Percentiles rank a stretch among this genome's conserved stretches.
phyloP scores from a whole-genome alignment of 2,329 filamentous ascomycete species.

The Neophaeococcomyces mojaviensis region DNA sequence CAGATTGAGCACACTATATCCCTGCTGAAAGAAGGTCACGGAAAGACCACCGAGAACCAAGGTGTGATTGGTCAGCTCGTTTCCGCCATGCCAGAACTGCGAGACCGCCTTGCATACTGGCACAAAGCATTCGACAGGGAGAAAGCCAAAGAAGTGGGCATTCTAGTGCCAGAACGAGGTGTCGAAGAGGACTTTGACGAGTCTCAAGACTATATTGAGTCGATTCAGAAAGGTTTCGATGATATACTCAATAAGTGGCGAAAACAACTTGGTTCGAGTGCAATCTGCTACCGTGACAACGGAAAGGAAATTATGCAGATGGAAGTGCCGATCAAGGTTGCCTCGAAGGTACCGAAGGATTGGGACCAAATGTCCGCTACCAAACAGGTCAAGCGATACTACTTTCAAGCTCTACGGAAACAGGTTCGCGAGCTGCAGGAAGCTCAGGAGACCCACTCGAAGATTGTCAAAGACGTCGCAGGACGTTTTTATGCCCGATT shows the following conservation, averaged over 20 bases:
- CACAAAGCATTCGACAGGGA: slow-evolving; percentile 81
- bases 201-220: slow-evolving; percentile 68
- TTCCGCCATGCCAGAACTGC: slow-evolving; percentile 75
- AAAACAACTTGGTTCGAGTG: slow-evolving; percentile 64
- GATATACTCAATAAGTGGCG: slow-evolving; percentile 64
- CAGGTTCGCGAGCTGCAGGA: slow-evolving; percentile 86
- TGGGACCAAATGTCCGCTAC: slow-evolving; percentile 98
- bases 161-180: slow-evolving; percentile 76
- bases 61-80: slow-evolving; percentile 80
- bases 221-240: slow-evolving; percentile 66
- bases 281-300: slow-evolving; percentile 70
- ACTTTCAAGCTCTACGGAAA: slow-evolving; percentile 72
- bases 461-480: slow-evolving; percentile 81
- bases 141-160: slow-evolving; percentile 69
- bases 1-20: slow-evolving; percentile 93
- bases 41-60: slow-evolving; percentile 47
- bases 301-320: slow-evolving; percentile 97
- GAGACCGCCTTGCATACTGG: slow-evolving; percentile 70
- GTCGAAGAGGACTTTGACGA: slow-evolving; percentile 88
- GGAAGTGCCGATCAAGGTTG: slow-evolving; percentile 70
- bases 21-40: slow-evolving; percentile 63
- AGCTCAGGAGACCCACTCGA: slow-evolving; percentile 84
- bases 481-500: slow-evolving; percentile 79
- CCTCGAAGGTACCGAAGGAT: slow-evolving; percentile 70
- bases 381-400: slow-evolving; percentile 82